Conservation (phyloP, 345 rosid species). For the Eucalyptus erythrocorys region DNA sequence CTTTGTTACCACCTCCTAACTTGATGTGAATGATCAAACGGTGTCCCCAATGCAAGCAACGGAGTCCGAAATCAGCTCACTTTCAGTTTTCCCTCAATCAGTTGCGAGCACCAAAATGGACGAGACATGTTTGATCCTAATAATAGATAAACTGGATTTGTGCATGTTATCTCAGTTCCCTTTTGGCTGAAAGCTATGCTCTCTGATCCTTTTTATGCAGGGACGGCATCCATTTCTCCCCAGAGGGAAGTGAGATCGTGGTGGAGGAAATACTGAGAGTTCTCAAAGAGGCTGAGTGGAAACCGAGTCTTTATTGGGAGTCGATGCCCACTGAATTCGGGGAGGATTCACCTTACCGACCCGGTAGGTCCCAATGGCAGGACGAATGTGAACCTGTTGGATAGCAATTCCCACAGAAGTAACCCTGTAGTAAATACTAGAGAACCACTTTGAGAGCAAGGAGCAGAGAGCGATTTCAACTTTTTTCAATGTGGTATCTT, state of each 20-base stretch:
- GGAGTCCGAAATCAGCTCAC: background rate
- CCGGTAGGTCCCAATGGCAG: background rate
- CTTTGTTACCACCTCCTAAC: background rate
- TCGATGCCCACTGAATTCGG: conserved; percentile 44
- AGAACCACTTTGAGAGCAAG: background rate
- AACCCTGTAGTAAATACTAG: background rate
- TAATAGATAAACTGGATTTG: background rate
- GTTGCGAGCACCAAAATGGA: background rate
- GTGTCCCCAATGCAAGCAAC: background rate
- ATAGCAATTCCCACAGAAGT: background rate
- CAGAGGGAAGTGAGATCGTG: conserved; percentile 52
- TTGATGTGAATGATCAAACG: background rate
- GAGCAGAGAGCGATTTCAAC: background rate
- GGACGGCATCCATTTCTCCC: conserved; percentile 68
- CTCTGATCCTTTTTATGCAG: conserved; percentile 8
- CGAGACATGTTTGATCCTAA: background rate
- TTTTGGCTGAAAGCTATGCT: background rate
- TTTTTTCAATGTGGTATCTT: background rate
- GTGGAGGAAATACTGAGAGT: conserved; percentile 45
- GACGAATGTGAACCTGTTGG: background rate
- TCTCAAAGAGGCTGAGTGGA: conserved; percentile 57
- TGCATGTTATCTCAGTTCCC: background rate
- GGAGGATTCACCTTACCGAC: conserved; percentile 17
- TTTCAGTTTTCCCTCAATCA: too few species aligned
- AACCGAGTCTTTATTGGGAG: conserved; percentile 58